Evolutionary conservation across 306 rosid species (phyloP), one percentile per base, ranked within the genome.

Genomic region (Sechiopsis laciniata): DNA sequence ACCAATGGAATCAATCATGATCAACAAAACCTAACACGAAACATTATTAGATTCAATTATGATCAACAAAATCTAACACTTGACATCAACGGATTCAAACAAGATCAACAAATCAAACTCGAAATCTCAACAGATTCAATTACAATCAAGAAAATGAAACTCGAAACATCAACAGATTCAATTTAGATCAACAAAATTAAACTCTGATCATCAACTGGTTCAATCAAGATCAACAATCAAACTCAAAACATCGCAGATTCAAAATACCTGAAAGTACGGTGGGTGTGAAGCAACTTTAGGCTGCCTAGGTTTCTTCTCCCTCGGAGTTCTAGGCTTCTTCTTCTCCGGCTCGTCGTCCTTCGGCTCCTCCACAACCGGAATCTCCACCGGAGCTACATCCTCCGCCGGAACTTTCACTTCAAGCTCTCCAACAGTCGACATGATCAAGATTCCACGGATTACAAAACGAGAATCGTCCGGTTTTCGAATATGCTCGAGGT

Each of bases 251-350:
- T 64, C 29, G 40, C 29, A 14, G 8, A n/a, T 0, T 4, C 26
- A 17, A 46, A 40, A 0, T 75, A 92, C 98, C 91, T 90, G 89
- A 79, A 92, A 87, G 48, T 92, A 92, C 0, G 98, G 96, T 59
- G 96, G 98, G 75, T 90, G 98, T 0, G 93, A 74, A 51, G 88
- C 86, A 6, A 83, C 62, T 80, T 89, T 92, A 12, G 84, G 50
- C 74, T 86, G 79, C 54, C 63, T 83, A 0, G 92, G 87, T 75
- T 86, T 88, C 83, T 83, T 83, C 79, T 82, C 92, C 58, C 79
- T 88, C 0, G 92, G 71, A 37, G 74, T 78, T 77, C 67, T 81
- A 2, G 90, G 71, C 54, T 84, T 90, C 77, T 59, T 87, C 84
- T 88, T 91, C 24, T 29, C 77, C 5, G 79, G 82, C 77, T 71